A percentile compares a stretch with the other conserved stretches of the same genome.
Evolutionary conservation across 139 green algal species (phyloP).

Genomic region (Chlamydomonas asymmetrica): DNA sequence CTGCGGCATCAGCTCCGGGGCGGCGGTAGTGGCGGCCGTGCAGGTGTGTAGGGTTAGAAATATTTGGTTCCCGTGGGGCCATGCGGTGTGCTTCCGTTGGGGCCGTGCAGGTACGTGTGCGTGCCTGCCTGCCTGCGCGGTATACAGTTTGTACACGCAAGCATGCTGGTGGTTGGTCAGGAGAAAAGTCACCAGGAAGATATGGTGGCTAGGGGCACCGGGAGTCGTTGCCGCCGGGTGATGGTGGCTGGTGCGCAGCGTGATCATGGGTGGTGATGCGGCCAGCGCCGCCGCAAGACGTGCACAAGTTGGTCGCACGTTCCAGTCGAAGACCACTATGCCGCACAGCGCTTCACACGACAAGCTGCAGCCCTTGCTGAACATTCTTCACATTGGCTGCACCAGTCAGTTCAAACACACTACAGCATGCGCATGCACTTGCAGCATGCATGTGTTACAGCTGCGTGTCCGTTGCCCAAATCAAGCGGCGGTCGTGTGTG

Average conservation of each 20-base stretch:
- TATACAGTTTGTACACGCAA: not conserved
- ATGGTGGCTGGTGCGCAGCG: too few relatives aligned
- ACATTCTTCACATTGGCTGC: too few relatives aligned
- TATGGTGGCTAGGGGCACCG: not conserved
- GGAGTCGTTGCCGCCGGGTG: too few relatives aligned
- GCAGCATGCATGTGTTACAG: not conserved
- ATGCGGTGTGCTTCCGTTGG: too few relatives aligned
- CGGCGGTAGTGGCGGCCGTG: conserved; percentile 79
- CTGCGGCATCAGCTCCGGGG: conserved; percentile 89
- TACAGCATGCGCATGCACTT: too few relatives aligned
- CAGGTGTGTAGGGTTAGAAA: conserved; percentile 37
- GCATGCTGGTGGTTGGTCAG: not conserved
- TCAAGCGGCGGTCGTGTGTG: not conserved
- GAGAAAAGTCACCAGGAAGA: not conserved
- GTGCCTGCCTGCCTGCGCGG: not conserved
- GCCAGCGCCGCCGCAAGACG: too few relatives aligned
- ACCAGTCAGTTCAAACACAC: too few relatives aligned
- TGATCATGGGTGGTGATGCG: too few relatives aligned
- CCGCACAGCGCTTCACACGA: too few relatives aligned
- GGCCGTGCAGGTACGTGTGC: not conserved
- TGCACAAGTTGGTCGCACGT: too few relatives aligned
- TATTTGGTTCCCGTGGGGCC: not conserved
- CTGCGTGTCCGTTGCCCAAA: not conserved
- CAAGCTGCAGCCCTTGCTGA: too few relatives aligned
- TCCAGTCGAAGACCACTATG: too few relatives aligned